Evolutionary conservation across 495 filamentous ascomycete species (phyloP).

Genomic region (Trichoderma virens): DNA sequence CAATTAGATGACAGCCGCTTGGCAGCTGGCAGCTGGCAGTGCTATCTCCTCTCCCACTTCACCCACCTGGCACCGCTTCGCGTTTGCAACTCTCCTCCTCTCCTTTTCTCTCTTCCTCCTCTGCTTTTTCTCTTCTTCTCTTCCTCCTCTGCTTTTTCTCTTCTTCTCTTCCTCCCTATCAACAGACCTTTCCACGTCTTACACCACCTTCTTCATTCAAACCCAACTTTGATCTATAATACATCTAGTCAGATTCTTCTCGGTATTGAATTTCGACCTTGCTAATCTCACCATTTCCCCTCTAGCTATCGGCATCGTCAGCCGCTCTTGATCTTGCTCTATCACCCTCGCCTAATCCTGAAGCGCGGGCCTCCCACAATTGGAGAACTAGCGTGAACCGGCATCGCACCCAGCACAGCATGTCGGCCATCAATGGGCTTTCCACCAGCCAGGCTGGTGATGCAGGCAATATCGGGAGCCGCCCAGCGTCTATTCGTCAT

Average conservation of each 20-base stretch:
- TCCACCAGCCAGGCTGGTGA: constrained; percentile 21
- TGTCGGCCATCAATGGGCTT: constrained; percentile 39
- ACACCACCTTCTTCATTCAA: background rate
- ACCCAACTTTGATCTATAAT: constrained; percentile 14
- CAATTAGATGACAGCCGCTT: background rate
- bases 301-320: constrained; percentile 67
- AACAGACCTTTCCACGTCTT: background rate
- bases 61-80: background rate
- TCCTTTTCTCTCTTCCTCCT: background rate
- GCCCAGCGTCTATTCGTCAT: constrained; percentile 43
- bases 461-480: constrained; percentile 32
- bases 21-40: background rate
- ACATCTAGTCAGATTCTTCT: constrained; percentile 14
- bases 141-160: background rate
- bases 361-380: constrained; percentile 41
- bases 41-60: background rate
- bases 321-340: constrained; percentile 75
- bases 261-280: constrained; percentile 10
- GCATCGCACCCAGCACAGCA: constrained; percentile 76
- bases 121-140: background rate
- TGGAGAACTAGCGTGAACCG: constrained; percentile 59
- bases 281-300: background rate
- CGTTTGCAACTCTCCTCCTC: background rate
- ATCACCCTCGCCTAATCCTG: constrained; percentile 57
- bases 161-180: background rate